Percentiles rank a stretch among this genome's conserved stretches.
Evolutionary conservation across 805 yeast genomes (phyloP).

Genomic region (Metschnikowia picachoensis): DNA sequence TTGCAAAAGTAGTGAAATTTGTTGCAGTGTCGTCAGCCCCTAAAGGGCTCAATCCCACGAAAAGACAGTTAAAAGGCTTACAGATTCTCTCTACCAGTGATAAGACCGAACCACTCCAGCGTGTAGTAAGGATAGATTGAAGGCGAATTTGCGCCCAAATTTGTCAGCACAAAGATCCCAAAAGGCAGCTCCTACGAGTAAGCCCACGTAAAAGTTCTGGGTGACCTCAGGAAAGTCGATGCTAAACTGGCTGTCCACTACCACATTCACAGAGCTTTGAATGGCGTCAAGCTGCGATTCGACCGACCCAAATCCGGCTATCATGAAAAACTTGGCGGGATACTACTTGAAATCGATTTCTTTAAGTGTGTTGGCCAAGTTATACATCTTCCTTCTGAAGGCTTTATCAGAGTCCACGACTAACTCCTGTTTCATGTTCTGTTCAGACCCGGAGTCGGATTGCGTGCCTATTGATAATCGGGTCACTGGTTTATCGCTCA

Average conservation of each 20-base stretch:
- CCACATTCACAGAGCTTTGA: slow-evolving; percentile 44
- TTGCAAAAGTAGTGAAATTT: slow-evolving; percentile 51
- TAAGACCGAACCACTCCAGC: slow-evolving; percentile 48
- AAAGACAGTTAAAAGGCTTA: slow-evolving; percentile 49
- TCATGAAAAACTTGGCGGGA: slow-evolving; percentile 45
- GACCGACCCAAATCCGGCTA: slow-evolving; percentile 55
- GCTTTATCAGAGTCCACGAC: slow-evolving; percentile 22
- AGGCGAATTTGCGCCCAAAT: slow-evolving; percentile 51
- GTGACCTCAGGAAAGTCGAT: slow-evolving; percentile 39
- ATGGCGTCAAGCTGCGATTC: slow-evolving; percentile 40
- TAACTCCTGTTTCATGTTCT: background rate
- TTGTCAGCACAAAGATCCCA: slow-evolving; percentile 58
- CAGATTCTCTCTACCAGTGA: slow-evolving; percentile 49
- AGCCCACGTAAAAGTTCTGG: slow-evolving; percentile 47
- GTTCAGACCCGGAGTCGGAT: too few species aligned
- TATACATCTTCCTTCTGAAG: slow-evolving; percentile 37
- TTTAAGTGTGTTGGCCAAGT: slow-evolving; percentile 53
- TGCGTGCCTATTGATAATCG: too few species aligned
- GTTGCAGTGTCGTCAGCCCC: slow-evolving; percentile 55
- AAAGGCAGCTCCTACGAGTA: slow-evolving; percentile 49
- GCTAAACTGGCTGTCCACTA: slow-evolving; percentile 46
- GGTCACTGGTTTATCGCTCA: too few species aligned
- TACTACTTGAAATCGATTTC: slow-evolving; percentile 58
- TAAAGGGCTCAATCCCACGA: slow-evolving; percentile 42
- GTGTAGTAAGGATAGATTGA: slow-evolving; percentile 46